Conservation (phyloP, 1,284 basidiomycete genomes). For the Bjerkandera adusta region DNA sequence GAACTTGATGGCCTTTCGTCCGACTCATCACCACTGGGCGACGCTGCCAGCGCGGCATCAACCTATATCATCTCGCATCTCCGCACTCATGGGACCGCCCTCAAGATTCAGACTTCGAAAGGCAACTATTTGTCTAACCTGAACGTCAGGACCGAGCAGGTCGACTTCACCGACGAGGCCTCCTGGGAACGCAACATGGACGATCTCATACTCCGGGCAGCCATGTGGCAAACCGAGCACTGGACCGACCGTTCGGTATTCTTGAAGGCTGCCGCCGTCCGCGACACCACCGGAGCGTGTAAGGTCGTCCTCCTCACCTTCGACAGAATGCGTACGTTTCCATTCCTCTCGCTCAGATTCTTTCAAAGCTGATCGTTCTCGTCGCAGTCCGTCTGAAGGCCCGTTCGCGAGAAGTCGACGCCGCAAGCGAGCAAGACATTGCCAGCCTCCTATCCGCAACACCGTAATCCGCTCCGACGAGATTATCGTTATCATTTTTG, state of each 20-base stretch:
- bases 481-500: too few species aligned
- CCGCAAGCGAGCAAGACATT: slow-evolving; percentile 74
- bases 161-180: slow-evolving; percentile 64
- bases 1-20: slow-evolving; percentile 89
- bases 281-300: slow-evolving; percentile 47
- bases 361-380: slow-evolving; percentile 1
- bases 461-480: slow-evolving; percentile 22
- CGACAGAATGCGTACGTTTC: slow-evolving; percentile 82
- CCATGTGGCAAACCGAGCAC: slow-evolving; percentile 90
- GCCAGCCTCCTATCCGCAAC: slow-evolving; percentile 55
- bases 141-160: slow-evolving; percentile 81
- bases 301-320: slow-evolving; percentile 90
- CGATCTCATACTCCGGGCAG: slow-evolving; percentile 90
- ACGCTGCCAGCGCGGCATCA: slow-evolving; percentile 71
- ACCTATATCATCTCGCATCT: slow-evolving; percentile 76
- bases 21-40: slow-evolving; percentile 66
- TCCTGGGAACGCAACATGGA: slow-evolving; percentile 84
- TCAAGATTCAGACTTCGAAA: slow-evolving; percentile 93
- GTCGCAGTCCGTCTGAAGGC: slow-evolving; percentile 75
- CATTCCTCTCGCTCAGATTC: slow-evolving; percentile 7
- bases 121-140: slow-evolving; percentile 92
- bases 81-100: slow-evolving; percentile 68
- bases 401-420: slow-evolving; percentile 75
- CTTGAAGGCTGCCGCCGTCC: slow-evolving; percentile 43
- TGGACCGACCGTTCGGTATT: slow-evolving; percentile 83